These are phyloP conservation scores for Ophiocordyceps camponoti-leonardi DNA, from an alignment of 2,329 filamentous ascomycete genomes.

Conservation along the genomic window DNA sequence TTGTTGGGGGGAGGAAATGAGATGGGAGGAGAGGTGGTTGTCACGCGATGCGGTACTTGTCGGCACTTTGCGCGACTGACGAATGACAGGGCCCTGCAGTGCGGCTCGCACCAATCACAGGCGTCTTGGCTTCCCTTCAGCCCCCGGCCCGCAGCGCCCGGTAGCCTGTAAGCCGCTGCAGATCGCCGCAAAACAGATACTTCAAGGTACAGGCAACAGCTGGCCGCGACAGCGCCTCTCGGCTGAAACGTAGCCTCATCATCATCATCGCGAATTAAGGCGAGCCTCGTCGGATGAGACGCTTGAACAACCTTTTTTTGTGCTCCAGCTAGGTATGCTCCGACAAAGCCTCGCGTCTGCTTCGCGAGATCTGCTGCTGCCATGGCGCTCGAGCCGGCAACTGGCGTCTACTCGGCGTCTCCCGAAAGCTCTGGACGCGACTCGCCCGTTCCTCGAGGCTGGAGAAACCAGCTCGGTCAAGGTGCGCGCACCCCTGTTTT, in stretches of 20 bases:
- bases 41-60: neutral
- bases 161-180: neutral
- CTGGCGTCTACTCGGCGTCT: slow-evolving; percentile 43
- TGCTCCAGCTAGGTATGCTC: slow-evolving; percentile 1
- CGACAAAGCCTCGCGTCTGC: neutral
- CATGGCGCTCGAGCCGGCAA: slow-evolving; percentile 48
- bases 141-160: neutral
- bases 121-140: neutral
- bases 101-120: neutral
- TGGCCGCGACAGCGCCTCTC: too few species aligned
- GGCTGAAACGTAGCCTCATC: slow-evolving; percentile 8
- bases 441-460: slow-evolving; percentile 58
- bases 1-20: neutral
- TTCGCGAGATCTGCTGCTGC: slow-evolving; percentile 4
- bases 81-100: neutral
- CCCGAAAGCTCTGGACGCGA: slow-evolving; percentile 72
- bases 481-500: slow-evolving; percentile 33
- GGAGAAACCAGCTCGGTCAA: slow-evolving; percentile 60
- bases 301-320: neutral
- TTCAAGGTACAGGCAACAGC: neutral
- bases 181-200: neutral
- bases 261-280: slow-evolving; percentile 1
- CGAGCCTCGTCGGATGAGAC: neutral
- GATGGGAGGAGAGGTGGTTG: neutral
- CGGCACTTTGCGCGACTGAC: neutral